Evolutionary conservation across 192 early-diverging fungal genomes (phyloP), one percentile per base, ranked within the genome.

Genomic region (Rhizoclosmatium sp.): DNA sequence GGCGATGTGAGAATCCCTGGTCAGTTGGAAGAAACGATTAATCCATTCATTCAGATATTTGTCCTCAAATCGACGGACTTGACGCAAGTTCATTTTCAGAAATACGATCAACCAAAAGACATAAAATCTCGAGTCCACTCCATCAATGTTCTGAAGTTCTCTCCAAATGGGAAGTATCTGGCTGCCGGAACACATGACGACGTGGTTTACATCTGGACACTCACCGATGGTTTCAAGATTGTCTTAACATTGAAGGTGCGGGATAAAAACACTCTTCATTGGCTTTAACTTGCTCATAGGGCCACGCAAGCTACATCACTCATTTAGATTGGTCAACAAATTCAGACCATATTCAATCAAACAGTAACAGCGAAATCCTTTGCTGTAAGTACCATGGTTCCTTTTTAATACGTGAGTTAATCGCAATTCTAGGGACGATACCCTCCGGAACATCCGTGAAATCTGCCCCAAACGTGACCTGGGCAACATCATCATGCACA

Each of bases 51-150:
- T 12, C 59, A 80, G 79, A 76, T 81, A 7, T 81, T 78, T 65
- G 65, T 81, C 67, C 44, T 81, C 21, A 76, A 76, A 59, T 68
- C 72, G 12, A n/a, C 14, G 16, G 80, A 81, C 74, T 42, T 81
- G 40, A 44, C 2, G 2, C 73, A 76, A 76, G 80, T 64, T 2
- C 67, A 69, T 44, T 69, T 69, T 46, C 64, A 81, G 64, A 81
- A 81, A 65, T 81, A 76, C 66, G 73, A 69, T 19, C 14, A 76
- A 46, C 44, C 3, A 3, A 58, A 81, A 47, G 66, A 67, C 56
- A 49, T 76, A 4, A 69, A 68, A 58, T 45, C 73, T 5, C 76
- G 69, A 14, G 5, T 70, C 21, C 80, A 76, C 45, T 42, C 31
- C 9, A 56, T 73, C 23, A 65, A 81, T 19, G 74, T 69, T 49